Evolutionary conservation across 768 basidiomycete genomes (phyloP).

Genomic region (Phlegmacium glaucopus): DNA sequence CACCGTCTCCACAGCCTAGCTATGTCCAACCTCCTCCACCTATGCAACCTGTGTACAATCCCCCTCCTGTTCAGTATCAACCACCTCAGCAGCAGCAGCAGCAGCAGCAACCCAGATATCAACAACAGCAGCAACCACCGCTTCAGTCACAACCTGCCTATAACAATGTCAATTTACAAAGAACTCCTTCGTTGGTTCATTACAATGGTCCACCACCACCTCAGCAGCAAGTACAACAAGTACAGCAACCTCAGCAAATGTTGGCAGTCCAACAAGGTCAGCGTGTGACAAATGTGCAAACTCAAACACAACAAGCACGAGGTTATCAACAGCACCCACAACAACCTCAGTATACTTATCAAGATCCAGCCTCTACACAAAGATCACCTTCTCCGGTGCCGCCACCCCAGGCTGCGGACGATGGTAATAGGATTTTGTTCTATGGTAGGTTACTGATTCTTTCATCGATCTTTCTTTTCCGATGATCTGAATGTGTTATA

Average conservation of each 20-base stretch:
- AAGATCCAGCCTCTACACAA: constrained; percentile 40
- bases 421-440: constrained; percentile 80
- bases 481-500: neutral
- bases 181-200: constrained; percentile 17
- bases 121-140: constrained; percentile 13
- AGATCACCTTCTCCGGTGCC: constrained; percentile 41
- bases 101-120: constrained; percentile 23
- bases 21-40: constrained; percentile 28
- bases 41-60: constrained; percentile 25
- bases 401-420: constrained; percentile 65
- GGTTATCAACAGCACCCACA: constrained; percentile 29
- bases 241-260: constrained; percentile 14
- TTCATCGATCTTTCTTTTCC: neutral
- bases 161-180: constrained; percentile 22
- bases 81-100: constrained; percentile 8
- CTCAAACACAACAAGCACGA: constrained; percentile 19
- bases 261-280: constrained; percentile 29
- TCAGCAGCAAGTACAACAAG: constrained; percentile 21
- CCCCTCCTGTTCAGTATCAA: constrained; percentile 19
- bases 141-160: constrained; percentile 15
- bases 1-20: constrained; percentile 32
- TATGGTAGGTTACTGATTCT: constrained; percentile 59
- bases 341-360: constrained; percentile 32
- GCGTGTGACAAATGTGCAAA: constrained; percentile 19
- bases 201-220: constrained; percentile 30